phyloP scores from a whole-genome alignment of 352 stramenopile species.

The Pythium oligandrum region DNA sequence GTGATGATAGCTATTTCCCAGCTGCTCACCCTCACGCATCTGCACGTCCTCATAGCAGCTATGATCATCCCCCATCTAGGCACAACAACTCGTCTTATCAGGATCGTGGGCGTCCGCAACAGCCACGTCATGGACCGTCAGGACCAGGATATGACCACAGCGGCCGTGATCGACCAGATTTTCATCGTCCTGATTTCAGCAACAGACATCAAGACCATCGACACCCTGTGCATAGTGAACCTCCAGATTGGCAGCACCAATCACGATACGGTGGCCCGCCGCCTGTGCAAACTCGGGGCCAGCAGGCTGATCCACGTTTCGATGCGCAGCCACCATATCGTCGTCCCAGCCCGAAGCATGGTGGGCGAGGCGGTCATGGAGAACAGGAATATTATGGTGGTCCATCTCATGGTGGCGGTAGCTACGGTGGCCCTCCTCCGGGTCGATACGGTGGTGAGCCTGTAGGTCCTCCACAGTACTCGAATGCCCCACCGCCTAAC shows the following conservation, averaged over 20 bases:
- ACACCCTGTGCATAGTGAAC: too few relatives aligned
- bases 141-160: too few relatives aligned
- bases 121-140: too few relatives aligned
- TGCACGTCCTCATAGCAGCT: constrained; percentile 2
- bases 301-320: too few relatives aligned
- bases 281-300: too few relatives aligned
- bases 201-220: too few relatives aligned
- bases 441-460: not conserved
- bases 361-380: constrained; percentile 4
- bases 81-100: constrained; percentile 5
- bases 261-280: too few relatives aligned
- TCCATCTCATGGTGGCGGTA: constrained; percentile 6
- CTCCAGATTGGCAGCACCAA: too few relatives aligned
- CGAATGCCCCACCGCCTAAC: constrained; percentile 5
- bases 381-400: constrained; percentile 1
- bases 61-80: not conserved
- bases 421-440: constrained; percentile 5
- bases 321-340: constrained; percentile 7
- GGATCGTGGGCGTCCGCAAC: not conserved
- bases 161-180: too few relatives aligned
- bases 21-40: constrained; percentile 8
- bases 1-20: not conserved
- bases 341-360: constrained; percentile 2
- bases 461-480: constrained; percentile 4
- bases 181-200: too few relatives aligned